Percentiles rank a stretch among this genome's conserved stretches.
Evolutionary conservation across 768 basidiomycete species (phyloP).

Genomic region (Calocera viscosa): DNA sequence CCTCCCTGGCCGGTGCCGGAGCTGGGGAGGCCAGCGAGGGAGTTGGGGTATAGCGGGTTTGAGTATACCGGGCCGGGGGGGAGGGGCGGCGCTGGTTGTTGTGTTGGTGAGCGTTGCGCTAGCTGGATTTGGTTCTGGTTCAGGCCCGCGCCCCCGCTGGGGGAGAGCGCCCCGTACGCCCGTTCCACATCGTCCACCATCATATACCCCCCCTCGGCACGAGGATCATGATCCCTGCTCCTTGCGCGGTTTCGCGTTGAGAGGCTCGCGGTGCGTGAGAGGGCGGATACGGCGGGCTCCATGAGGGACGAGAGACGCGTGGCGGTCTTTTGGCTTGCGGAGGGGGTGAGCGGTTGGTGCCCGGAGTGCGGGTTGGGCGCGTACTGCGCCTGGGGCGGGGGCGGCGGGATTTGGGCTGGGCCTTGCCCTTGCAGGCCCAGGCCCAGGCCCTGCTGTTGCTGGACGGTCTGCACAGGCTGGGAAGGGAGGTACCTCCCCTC

Average conservation of each 20-base stretch:
- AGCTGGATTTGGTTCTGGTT: background rate
- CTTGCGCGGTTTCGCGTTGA: background rate
- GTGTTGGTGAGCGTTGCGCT: background rate
- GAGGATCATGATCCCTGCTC: background rate
- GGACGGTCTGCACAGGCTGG: background rate
- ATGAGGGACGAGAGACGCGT: background rate
- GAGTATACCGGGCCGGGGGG: background rate
- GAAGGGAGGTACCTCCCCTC: conserved; percentile 4
- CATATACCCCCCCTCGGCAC: background rate
- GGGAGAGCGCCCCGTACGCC: background rate
- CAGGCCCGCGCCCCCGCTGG: background rate
- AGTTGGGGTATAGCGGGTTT: background rate
- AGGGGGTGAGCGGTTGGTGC: background rate
- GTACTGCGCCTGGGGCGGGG: background rate
- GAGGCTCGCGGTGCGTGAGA: background rate
- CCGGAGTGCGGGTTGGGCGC: background rate
- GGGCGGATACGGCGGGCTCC: background rate
- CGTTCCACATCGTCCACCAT: conserved; percentile 4
- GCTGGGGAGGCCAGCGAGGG: background rate
- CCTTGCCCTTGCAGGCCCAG: background rate
- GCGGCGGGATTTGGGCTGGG: background rate
- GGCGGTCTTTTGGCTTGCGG: background rate
- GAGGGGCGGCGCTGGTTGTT: background rate
- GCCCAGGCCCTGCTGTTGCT: background rate
- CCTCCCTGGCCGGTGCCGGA: no score